These are phyloP conservation scores for Penicillium dipodomyicola DNA, from an alignment of 495 filamentous ascomycete genomes.

Conservation along the genomic window DNA sequence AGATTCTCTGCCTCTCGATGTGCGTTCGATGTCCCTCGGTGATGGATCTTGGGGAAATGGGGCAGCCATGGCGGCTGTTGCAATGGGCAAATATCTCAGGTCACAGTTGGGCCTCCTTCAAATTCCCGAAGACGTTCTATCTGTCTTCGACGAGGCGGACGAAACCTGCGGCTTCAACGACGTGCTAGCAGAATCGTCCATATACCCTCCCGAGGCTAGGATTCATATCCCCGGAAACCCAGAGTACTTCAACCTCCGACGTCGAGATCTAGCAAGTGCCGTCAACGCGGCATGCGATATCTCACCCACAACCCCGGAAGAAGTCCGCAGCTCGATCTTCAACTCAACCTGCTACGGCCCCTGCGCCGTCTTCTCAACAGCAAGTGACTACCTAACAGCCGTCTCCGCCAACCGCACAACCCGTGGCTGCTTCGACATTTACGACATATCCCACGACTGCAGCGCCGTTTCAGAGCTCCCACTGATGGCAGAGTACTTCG, in stretches of 20 bases:
- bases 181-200: constrained; percentile 26
- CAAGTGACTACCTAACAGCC: constrained; percentile 30
- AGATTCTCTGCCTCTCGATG: constrained; percentile 27
- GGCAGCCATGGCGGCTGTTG: constrained; percentile 33
- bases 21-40: constrained; percentile 37
- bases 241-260: constrained; percentile 33
- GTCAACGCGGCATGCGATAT: constrained; percentile 26
- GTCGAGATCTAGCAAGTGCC: constrained; percentile 15
- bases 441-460: constrained; percentile 39
- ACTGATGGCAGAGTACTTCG: constrained; percentile 34
- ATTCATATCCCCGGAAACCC: constrained; percentile 39
- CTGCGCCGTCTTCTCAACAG: constrained; percentile 42
- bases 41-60: constrained; percentile 37
- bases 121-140: constrained; percentile 29
- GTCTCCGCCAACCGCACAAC: constrained; percentile 10
- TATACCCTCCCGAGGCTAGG: constrained; percentile 33
- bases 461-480: constrained; percentile 23
- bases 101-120: constrained; percentile 24
- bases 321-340: constrained; percentile 32
- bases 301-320: constrained; percentile 20
- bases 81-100: constrained; percentile 28
- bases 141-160: constrained; percentile 31
- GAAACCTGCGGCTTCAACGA: constrained; percentile 35
- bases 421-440: constrained; percentile 33
- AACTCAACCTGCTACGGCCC: constrained; percentile 40